Evolutionary conservation across 2,329 filamentous ascomycete genomes (phyloP).

Genomic region (Pestalotiopsis sp.): DNA sequence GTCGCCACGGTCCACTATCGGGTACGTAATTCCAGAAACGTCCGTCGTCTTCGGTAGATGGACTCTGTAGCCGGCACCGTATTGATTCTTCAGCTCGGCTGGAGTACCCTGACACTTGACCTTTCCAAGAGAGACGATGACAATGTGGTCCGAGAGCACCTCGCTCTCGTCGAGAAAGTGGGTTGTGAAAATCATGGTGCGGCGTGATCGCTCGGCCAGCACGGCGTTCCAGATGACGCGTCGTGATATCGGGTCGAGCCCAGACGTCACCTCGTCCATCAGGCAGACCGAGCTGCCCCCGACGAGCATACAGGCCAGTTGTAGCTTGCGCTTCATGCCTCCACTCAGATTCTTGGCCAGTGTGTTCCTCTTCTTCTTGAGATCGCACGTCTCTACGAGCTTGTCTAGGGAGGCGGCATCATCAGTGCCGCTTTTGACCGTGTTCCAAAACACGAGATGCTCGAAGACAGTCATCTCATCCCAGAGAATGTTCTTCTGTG

Average conservation of each 20-base stretch:
- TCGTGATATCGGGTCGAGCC: conserved; percentile 72
- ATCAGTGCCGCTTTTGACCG: conserved; percentile 60
- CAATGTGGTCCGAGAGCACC: conserved; percentile 29
- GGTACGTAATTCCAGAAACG: conserved; percentile 22
- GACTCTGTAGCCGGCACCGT: conserved; percentile 33
- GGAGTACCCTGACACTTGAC: conserved; percentile 32
- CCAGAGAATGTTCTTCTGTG: conserved; percentile 79
- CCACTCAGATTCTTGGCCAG: conserved; percentile 69
- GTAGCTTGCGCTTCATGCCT: conserved; percentile 76
- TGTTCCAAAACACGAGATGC: conserved; percentile 72
- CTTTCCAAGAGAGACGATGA: conserved; percentile 29
- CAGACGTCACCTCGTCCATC: conserved; percentile 75
- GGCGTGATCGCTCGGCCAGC: conserved; percentile 26
- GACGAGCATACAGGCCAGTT: conserved; percentile 79
- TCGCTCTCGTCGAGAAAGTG: conserved; percentile 34
- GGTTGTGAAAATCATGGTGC: conserved; percentile 29
- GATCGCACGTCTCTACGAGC: conserved; percentile 66
- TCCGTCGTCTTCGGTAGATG: conserved; percentile 29
- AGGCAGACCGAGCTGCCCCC: conserved; percentile 74
- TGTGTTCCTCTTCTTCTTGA: conserved; percentile 65
- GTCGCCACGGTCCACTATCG: conserved; percentile 40
- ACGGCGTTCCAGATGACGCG: conserved; percentile 33
- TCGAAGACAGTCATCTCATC: conserved; percentile 72
- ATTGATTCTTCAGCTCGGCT: conserved; percentile 30
- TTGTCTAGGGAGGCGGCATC: conserved; percentile 48